Percentiles rank a stretch among this genome's conserved stretches.
phyloP scores from a whole-genome alignment of 2,329 filamentous ascomycete genomes.

The Xylariaceae sp. region DNA sequence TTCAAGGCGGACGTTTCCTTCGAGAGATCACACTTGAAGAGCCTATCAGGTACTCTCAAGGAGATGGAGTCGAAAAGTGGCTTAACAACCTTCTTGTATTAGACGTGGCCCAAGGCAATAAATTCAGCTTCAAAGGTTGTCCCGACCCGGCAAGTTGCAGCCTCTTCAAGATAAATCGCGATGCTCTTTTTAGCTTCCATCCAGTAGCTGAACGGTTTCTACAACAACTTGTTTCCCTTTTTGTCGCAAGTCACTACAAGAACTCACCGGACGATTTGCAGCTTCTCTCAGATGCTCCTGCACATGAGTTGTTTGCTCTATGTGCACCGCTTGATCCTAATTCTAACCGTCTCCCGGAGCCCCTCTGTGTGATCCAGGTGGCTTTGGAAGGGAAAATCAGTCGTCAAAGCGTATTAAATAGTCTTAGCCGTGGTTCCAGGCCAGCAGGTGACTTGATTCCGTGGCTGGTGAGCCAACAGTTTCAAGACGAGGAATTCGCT shows the following conservation, averaged over 20 bases:
- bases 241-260: slow-evolving; percentile 95
- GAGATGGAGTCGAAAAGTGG: slow-evolving; percentile 94
- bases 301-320: slow-evolving; percentile 94
- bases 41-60: slow-evolving; percentile 91
- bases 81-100: slow-evolving; percentile 92
- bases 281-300: slow-evolving; percentile 96
- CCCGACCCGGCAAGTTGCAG: slow-evolving; percentile 92
- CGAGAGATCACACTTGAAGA: slow-evolving; percentile 92
- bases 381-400: slow-evolving; percentile 95
- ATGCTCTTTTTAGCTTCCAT: slow-evolving; percentile 97
- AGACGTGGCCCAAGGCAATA: slow-evolving; percentile 85
- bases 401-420: slow-evolving; percentile 87
- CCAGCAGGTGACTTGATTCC: slow-evolving; percentile 94
- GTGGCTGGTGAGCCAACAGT: slow-evolving; percentile 97
- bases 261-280: slow-evolving; percentile 98
- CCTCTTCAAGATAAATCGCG: slow-evolving; percentile 90
- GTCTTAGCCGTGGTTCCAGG: slow-evolving; percentile 84
- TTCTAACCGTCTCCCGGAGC: slow-evolving; percentile 82
- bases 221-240: slow-evolving; percentile 97
- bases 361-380: slow-evolving; percentile 92
- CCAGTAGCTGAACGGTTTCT: slow-evolving; percentile 96
- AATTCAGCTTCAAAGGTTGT: slow-evolving; percentile 74
- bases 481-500: slow-evolving; percentile 96
- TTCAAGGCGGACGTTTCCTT: slow-evolving; percentile 74
- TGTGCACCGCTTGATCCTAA: slow-evolving; percentile 80